phyloP scores from a whole-genome alignment of 2,329 filamentous ascomycete species.

The Corinectria fuckeliana region DNA sequence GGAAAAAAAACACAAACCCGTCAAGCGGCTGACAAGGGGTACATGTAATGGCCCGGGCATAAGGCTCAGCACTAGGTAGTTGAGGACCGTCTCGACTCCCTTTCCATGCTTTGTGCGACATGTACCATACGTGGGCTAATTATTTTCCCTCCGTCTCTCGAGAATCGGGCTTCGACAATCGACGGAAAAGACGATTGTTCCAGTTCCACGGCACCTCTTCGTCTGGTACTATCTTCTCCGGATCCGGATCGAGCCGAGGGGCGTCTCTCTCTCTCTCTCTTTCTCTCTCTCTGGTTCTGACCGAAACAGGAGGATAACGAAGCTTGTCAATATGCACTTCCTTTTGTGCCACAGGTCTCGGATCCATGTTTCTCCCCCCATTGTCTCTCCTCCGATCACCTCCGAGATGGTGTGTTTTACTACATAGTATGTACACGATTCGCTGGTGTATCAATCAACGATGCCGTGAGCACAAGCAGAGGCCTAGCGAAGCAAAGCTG shows the following conservation, averaged over 20 bases:
- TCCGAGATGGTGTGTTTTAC: background rate
- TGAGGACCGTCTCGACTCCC: conserved; percentile 9
- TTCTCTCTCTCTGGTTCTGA: background rate
- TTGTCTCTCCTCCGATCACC: background rate
- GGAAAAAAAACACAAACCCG: background rate
- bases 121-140: conserved; percentile 7
- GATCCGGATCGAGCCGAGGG: background rate
- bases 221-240: background rate
- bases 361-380: background rate
- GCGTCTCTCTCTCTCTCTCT: background rate
- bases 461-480: background rate
- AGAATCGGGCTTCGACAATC: background rate
- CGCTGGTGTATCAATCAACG: background rate
- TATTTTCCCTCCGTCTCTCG: background rate
- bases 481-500: background rate
- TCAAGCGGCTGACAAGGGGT: background rate
- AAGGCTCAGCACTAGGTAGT: background rate
- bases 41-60: background rate
- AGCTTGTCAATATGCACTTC: background rate
- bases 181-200: background rate
- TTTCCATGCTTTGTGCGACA: conserved; percentile 3
- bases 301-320: background rate
- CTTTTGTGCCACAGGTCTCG: background rate
- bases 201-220: background rate
- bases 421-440: too few species aligned